These are phyloP conservation scores for Penicillium soppii DNA, from an alignment of 495 filamentous ascomycete genomes.

Conservation along the genomic window DNA sequence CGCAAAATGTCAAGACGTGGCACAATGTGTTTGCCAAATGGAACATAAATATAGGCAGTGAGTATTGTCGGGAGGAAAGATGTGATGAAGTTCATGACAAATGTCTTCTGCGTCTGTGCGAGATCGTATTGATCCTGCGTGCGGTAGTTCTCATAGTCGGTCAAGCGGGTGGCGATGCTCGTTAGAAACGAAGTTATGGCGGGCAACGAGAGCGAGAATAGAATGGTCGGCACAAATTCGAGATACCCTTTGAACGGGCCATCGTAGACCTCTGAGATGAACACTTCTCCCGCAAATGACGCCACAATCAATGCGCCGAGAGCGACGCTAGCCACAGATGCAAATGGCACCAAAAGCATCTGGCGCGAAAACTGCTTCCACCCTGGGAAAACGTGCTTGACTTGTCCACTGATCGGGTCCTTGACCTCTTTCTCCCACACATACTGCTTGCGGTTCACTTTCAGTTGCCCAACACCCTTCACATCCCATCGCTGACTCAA, in stretches of 20 bases:
- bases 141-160: slow-evolving; percentile 87
- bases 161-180: slow-evolving; percentile 71
- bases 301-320: slow-evolving; percentile 77
- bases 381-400: slow-evolving; percentile 69
- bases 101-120: slow-evolving; percentile 83
- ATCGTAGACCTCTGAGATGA: slow-evolving; percentile 88
- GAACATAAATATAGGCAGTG: slow-evolving; percentile 94
- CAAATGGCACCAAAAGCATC: slow-evolving; percentile 83
- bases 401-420: slow-evolving; percentile 83
- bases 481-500: slow-evolving; percentile 91
- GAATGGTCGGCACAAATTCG: slow-evolving; percentile 79
- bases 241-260: slow-evolving; percentile 81
- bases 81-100: slow-evolving; percentile 94
- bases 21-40: slow-evolving; percentile 79
- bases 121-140: slow-evolving; percentile 77
- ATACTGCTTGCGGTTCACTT: slow-evolving; percentile 75
- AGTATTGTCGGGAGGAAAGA: slow-evolving; percentile 89
- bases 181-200: slow-evolving; percentile 73
- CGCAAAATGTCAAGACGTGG: slow-evolving; percentile 81
- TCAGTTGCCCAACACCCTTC: slow-evolving; percentile 75
- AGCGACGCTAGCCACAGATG: slow-evolving; percentile 63
- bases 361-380: slow-evolving; percentile 75
- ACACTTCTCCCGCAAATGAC: slow-evolving; percentile 88
- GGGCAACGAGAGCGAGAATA: slow-evolving; percentile 76
- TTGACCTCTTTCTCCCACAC: slow-evolving; percentile 69